These are phyloP conservation scores for Trapa incisa DNA, from an alignment of 345 rosid species.

Conservation along the genomic window DNA sequence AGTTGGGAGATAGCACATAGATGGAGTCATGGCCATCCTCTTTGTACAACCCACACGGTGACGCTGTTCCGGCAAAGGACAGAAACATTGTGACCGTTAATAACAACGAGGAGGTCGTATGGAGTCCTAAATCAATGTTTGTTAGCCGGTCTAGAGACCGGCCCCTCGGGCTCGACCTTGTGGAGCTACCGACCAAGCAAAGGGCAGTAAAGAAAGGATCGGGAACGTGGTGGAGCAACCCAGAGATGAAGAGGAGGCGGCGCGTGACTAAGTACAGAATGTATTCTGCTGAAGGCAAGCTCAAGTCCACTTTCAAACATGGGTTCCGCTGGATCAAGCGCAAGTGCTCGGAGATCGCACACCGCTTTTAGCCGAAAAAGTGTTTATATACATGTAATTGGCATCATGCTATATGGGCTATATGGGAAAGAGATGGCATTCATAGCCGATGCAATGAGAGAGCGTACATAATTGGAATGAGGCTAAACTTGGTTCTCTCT, in stretches of 20 bases:
- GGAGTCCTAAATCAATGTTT: background rate
- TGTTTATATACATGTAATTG: too few relatives aligned
- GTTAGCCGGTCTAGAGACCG: background rate
- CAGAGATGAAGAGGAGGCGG: conserved; percentile 4
- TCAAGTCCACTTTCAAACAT: conserved; percentile 27
- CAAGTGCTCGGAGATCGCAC: conserved; percentile 28
- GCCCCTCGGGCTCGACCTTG: background rate
- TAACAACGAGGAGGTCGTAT: background rate
- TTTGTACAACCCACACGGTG: background rate
- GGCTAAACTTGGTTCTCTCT: too few relatives aligned
- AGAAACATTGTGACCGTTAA: background rate
- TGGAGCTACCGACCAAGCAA: background rate
- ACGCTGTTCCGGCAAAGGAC: background rate
- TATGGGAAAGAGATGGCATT: too few relatives aligned
- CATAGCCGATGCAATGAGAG: too few relatives aligned
- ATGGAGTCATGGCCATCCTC: background rate
- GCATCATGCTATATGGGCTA: too few relatives aligned
- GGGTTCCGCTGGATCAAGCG: conserved; percentile 39
- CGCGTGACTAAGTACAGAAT: conserved; percentile 23
- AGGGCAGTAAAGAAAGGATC: background rate
- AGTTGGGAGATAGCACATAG: background rate
- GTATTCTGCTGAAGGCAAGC: conserved; percentile 35
- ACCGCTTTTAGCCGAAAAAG: background rate
- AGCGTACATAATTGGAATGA: too few relatives aligned
- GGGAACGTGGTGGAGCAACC: background rate